Evolutionary conservation across 192 early-diverging fungal genomes (phyloP).

Genomic region (Allomyces arbusculus): DNA sequence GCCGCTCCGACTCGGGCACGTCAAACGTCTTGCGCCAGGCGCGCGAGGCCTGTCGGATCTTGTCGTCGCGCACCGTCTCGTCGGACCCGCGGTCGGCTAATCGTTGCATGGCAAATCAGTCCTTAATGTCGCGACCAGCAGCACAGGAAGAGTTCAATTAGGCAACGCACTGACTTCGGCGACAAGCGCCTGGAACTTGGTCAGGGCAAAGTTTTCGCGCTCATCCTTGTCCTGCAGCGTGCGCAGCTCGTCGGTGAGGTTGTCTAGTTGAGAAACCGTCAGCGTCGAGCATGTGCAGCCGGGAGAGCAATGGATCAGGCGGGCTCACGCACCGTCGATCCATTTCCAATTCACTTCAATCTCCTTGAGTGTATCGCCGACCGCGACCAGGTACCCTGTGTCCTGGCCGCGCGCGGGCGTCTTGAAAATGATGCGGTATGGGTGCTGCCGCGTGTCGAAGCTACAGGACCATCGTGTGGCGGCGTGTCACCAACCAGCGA

Average conservation of each 20-base stretch:
- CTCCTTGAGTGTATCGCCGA: conserved; percentile 55
- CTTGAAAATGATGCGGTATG: conserved; percentile 69
- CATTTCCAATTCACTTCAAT: conserved; percentile 83
- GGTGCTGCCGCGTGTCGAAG: conserved; percentile 79
- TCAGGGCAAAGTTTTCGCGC: conserved; percentile 66
- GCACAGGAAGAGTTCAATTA: not conserved
- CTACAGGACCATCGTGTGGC: conserved; percentile 10
- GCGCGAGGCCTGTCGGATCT: conserved; percentile 66
- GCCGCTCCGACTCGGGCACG: conserved; percentile 52
- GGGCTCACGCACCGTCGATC: conserved; percentile 58
- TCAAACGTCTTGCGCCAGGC: conserved; percentile 77
- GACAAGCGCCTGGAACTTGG: conserved; percentile 77
- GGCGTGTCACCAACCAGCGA: conserved; percentile 5
- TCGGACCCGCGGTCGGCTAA: conserved; percentile 43
- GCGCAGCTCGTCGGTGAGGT: conserved; percentile 45
- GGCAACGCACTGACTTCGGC: not conserved
- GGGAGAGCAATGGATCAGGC: not conserved
- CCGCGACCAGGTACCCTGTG: conserved; percentile 60
- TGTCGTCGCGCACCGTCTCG: conserved; percentile 65
- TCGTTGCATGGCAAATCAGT: not conserved
- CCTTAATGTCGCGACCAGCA: not conserved
- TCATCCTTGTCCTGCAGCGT: conserved; percentile 57
- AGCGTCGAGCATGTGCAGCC: not conserved
- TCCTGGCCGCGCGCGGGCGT: conserved; percentile 21
- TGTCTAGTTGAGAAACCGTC: conserved; percentile 30